Percentiles rank a stretch among this genome's conserved stretches.
phyloP scores from a whole-genome alignment of 305 asterid species.

The Coffea humblotiana region DNA sequence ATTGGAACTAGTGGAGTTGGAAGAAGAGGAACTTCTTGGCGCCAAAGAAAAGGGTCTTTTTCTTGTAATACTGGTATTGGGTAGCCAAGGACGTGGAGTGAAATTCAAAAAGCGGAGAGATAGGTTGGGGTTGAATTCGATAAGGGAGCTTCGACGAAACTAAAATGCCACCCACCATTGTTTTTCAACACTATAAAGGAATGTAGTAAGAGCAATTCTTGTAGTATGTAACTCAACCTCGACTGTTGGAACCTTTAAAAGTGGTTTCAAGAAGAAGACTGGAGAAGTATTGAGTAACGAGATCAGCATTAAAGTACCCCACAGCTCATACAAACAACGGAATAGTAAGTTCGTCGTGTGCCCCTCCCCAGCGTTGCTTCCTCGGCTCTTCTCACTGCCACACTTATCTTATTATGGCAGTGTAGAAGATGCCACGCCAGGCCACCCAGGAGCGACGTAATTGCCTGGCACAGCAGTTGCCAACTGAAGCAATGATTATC shows the following conservation, averaged over 20 bases:
- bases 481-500: no score
- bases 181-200: neutral
- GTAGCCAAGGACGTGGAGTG: neutral
- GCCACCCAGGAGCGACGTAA: no score
- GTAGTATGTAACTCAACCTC: neutral
- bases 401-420: constrained; percentile 12
- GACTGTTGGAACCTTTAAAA: neutral
- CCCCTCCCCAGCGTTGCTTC: no score
- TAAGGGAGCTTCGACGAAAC: constrained; percentile 11
- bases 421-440: constrained; percentile 19
- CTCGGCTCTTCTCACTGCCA: neutral
- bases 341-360: neutral
- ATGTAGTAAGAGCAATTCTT: neutral
- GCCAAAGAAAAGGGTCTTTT: constrained; percentile 3
- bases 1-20: constrained; percentile 5
- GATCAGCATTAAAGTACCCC: neutral
- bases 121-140: neutral
- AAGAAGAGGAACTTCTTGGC: neutral
- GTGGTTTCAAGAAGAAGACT: no score
- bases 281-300: neutral
- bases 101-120: neutral
- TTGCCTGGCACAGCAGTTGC: neutral
- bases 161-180: constrained; percentile 4
- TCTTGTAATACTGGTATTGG: neutral
- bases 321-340: neutral